Evolutionary conservation across 2,329 filamentous ascomycete species (phyloP).

Genomic region (Nakataea oryzae): DNA sequence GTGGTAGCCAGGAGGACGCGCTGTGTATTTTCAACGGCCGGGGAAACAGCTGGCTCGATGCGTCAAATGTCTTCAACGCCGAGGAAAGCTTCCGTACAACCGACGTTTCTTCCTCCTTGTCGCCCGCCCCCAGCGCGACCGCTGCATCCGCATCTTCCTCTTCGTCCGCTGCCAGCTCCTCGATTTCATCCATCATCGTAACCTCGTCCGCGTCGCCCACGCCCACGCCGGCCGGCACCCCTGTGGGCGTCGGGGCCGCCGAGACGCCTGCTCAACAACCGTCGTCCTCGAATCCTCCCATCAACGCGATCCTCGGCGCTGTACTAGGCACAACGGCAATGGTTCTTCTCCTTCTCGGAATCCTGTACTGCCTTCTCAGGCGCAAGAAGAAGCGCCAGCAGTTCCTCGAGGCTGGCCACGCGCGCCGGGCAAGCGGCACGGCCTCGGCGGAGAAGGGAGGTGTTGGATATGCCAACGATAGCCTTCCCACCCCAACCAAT

Average conservation of each 20-base stretch:
- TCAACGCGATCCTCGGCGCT: conserved; percentile 62
- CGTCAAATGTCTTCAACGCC: conserved; percentile 49
- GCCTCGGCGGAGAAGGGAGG: conserved; percentile 48
- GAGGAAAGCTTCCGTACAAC: conserved; percentile 26
- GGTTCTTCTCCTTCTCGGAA: conserved; percentile 56
- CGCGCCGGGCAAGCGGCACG: conserved; percentile 29
- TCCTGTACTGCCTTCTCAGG: conserved; percentile 60
- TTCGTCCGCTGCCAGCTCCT: conserved; percentile 13
- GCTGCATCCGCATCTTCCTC: conserved; percentile 12
- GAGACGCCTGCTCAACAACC: conserved; percentile 15
- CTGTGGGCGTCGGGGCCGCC: conserved; percentile 7
- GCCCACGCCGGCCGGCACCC: conserved; percentile 15
- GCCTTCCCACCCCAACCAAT: conserved; percentile 21
- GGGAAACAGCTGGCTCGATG: conserved; percentile 69
- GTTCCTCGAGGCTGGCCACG: conserved; percentile 34
- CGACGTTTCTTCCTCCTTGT: conserved; percentile 19
- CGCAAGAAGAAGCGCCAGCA: conserved; percentile 42
- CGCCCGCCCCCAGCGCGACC: conserved; percentile 15
- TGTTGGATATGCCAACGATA: conserved; percentile 35
- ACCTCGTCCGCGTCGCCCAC: conserved; percentile 15
- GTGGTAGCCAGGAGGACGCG: conserved; percentile 56
- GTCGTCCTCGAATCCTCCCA: conserved; percentile 14
- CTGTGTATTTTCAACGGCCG: conserved; percentile 69
- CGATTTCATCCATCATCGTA: conserved; percentile 13
- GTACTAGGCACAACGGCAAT: conserved; percentile 75